These are phyloP conservation scores for Plenodomus lindquistii DNA, from an alignment of 2,329 filamentous ascomycete species.

Conservation along the genomic window DNA sequence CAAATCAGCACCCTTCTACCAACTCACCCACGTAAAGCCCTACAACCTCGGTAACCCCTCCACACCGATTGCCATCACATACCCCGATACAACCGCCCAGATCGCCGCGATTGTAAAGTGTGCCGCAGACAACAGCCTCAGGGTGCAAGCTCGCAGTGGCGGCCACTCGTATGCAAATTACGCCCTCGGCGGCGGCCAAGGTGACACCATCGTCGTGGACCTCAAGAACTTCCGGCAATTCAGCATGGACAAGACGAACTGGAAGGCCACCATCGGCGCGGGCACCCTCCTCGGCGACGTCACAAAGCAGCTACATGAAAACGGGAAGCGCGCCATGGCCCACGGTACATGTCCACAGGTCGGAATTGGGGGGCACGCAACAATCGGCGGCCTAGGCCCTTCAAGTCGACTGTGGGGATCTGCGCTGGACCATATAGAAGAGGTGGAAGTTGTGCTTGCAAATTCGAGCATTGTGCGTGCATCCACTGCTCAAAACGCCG, in stretches of 20 bases:
- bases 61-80: constrained; percentile 60
- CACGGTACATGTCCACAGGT: constrained; percentile 51
- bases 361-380: constrained; percentile 44
- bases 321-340: constrained; percentile 49
- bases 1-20: constrained; percentile 30
- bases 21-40: constrained; percentile 39
- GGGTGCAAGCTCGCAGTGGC: constrained; percentile 65
- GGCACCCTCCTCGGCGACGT: constrained; percentile 54
- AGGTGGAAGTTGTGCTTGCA: constrained; percentile 46
- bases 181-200: constrained; percentile 49
- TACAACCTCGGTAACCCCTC: constrained; percentile 43
- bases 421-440: constrained; percentile 40
- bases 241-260: constrained; percentile 47
- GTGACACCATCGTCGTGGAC: constrained; percentile 55
- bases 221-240: constrained; percentile 54
- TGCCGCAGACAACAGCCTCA: constrained; percentile 54
- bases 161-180: constrained; percentile 66
- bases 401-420: constrained; percentile 39
- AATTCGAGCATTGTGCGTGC: constrained; percentile 46
- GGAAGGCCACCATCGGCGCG: constrained; percentile 53
- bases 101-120: constrained; percentile 63
- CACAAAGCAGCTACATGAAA: constrained; percentile 39
- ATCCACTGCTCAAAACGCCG: constrained; percentile 39
- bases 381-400: constrained; percentile 42
- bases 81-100: constrained; percentile 57